Evolutionary conservation across 108 stramenopile genomes (phyloP).

Genomic region (Asterionellopsis glacialis): DNA sequence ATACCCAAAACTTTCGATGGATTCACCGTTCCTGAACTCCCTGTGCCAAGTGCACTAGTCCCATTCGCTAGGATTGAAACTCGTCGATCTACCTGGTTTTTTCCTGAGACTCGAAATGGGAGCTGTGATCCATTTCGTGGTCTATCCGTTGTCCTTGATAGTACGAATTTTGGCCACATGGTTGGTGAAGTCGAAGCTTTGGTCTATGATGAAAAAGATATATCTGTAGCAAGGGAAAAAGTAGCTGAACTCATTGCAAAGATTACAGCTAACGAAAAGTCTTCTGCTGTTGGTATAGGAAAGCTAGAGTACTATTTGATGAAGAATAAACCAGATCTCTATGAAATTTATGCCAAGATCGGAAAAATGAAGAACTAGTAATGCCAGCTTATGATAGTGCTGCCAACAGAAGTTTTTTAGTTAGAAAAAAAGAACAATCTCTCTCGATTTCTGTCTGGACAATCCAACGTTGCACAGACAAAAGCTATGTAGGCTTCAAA

Average conservation of each 20-base stretch:
- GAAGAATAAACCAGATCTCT: slow-evolving; percentile 23
- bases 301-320: slow-evolving; percentile 50
- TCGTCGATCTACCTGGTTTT: slow-evolving; percentile 32
- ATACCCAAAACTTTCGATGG: not conserved
- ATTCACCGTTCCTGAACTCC: slow-evolving; percentile 7
- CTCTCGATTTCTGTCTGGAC: too few species aligned
- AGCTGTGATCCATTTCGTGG: slow-evolving; percentile 6
- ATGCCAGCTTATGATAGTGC: too few species aligned
- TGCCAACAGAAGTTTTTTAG: too few species aligned
- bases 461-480: too few species aligned
- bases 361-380: too few species aligned
- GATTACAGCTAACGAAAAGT: slow-evolving; percentile 5
- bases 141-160: slow-evolving; percentile 40
- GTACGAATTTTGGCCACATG: slow-evolving; percentile 36
- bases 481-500: too few species aligned
- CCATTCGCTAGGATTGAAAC: slow-evolving; percentile 50
- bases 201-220: slow-evolving; percentile 12
- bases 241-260: slow-evolving; percentile 15
- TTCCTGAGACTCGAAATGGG: slow-evolving; percentile 1
- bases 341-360: too few species aligned
- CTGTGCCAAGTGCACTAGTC: not conserved
- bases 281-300: slow-evolving; percentile 26
- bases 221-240: slow-evolving; percentile 12
- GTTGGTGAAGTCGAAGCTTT: slow-evolving; percentile 57
- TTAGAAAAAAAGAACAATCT: too few species aligned